Evolutionary conservation across 805 yeast species (phyloP), one percentile per base, ranked within the genome.

Genomic region (Saccharomycopsis sp.): DNA sequence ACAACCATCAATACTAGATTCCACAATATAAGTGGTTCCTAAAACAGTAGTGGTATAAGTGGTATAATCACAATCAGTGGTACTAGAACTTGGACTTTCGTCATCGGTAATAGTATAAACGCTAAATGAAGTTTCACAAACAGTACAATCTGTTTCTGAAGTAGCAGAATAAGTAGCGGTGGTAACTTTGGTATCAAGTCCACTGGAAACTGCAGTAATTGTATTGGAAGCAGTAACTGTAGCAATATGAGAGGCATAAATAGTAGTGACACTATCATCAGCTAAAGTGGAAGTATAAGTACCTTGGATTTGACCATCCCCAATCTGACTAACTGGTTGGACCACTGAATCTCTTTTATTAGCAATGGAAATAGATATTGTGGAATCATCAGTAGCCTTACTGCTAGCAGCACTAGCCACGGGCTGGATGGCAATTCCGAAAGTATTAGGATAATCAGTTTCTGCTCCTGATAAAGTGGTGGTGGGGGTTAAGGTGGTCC

Each of bases 381-480:
- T n/a, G n/a, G n/a, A n/a, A n/a, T n/a, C n/a, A n/a, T n/a, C n/a
- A n/a, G n/a, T n/a, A 15, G 51, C 33, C 18, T 51, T 27, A 18
- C 47, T 21, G 18, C 54, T 44, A 27, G 58, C 42, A 33, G 52
- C 43, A 27, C 60, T 46, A 21, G 64, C 48, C 31, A 59, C 46
- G 49, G 68, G 65, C 33, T 54, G 51, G 37, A 64, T 64, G 19
- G 67, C 69, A 41, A 64, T 61, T 54, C 69, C 70, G 42, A 64
- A 64, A 32, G 63, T 51, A 18, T 60, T 55, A 20, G 57, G 40
- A 53, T 58, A 60, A 34, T 56, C 57, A 30, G 67, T 57, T 30
- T 53, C 38, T 44, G 63, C 67, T 42, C 60, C 59, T 20, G 54
- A 40, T 52, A 57, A 61, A 35, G 67, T 62, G 35, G 61, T 55